These are phyloP conservation scores for Blakeslea trispora DNA, from an alignment of 371 early-diverging fungal genomes.

Conservation along the genomic window DNA sequence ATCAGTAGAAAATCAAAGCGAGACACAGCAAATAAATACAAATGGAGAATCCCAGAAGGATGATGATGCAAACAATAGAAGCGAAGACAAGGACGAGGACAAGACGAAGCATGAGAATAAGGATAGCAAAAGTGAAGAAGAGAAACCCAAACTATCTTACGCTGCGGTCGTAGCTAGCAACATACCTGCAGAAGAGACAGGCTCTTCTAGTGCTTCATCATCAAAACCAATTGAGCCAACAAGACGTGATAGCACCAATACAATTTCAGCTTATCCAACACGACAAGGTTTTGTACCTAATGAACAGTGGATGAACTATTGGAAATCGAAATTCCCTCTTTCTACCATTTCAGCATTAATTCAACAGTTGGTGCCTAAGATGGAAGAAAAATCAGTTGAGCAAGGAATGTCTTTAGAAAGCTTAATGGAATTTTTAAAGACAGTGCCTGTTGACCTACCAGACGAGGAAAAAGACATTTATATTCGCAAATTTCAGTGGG, in stretches of 20 bases:
- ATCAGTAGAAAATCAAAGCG: background rate
- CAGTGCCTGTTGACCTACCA: conserved; percentile 2
- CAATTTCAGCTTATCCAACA: background rate
- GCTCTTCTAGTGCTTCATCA: background rate
- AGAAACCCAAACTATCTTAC: background rate
- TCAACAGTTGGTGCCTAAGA: conserved; percentile 60
- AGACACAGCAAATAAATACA: background rate
- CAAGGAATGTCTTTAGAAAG: conserved; percentile 12
- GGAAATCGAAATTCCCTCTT: conserved; percentile 71
- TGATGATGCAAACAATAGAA: no score
- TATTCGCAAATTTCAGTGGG: conserved; percentile 57
- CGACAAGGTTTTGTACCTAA: conserved; percentile 18
- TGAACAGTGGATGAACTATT: conserved; percentile 36
- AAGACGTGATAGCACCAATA: background rate
- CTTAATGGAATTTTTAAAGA: conserved; percentile 12
- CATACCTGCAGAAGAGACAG: background rate
- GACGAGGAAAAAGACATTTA: conserved; percentile 22
- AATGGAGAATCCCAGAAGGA: no score
- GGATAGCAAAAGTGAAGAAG: background rate
- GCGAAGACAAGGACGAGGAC: background rate
- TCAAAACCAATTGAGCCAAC: background rate
- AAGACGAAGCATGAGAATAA: background rate
- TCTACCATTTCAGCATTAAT: conserved; percentile 60
- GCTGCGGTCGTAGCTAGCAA: background rate
- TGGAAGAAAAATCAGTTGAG: conserved; percentile 52